Conservation (phyloP, 306 rosid species). For the Ochetophila trinervis region DNA sequence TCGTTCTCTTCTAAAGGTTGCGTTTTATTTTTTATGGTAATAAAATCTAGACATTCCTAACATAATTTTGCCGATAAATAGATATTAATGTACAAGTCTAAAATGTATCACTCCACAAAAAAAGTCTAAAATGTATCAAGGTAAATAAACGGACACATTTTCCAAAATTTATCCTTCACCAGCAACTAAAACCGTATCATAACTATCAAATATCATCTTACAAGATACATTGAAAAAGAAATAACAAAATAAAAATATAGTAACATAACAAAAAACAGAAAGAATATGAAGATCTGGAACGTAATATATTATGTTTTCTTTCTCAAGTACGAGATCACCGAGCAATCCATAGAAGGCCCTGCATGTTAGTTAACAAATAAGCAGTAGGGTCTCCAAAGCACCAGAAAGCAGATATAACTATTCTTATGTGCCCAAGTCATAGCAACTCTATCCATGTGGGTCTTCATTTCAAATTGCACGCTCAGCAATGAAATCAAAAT, state of each 20-base stretch:
- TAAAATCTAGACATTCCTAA: no score
- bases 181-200: neutral
- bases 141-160: neutral
- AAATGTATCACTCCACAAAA: no score
- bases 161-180: neutral
- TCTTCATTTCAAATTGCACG: constrained; percentile 8
- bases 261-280: neutral
- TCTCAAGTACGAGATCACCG: constrained; percentile 4
- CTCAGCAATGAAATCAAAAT: no score
- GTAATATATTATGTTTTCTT: neutral
- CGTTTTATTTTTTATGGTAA: no score
- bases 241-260: neutral
- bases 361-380: constrained; percentile 24
- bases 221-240: no score
- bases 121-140: neutral
- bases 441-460: neutral
- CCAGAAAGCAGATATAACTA: constrained; percentile 24
- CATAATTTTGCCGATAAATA: no score
- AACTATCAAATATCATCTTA: no score
- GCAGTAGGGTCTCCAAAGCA: constrained; percentile 18
- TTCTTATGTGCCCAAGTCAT: no score
- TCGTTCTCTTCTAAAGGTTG: no score
- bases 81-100: no score
- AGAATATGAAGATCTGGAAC: neutral
- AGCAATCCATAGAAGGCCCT: neutral